Conservation (phyloP, 192 early-diverging fungal genomes). For the Podila minutissima region DNA sequence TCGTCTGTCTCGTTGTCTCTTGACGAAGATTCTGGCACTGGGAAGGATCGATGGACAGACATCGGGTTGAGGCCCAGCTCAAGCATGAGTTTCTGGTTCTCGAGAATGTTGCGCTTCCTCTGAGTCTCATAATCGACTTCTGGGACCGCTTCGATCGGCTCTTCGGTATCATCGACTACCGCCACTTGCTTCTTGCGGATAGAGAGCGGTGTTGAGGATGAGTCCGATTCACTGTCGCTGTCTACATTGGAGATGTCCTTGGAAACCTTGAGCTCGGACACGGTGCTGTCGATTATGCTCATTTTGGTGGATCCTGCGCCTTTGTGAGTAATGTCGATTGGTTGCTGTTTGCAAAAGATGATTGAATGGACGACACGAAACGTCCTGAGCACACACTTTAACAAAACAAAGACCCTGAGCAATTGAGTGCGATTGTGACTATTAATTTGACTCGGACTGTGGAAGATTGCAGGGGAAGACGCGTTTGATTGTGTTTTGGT, state of each 20-base stretch:
- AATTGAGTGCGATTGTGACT: no score
- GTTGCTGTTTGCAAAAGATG: no score
- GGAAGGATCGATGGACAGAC: not conserved
- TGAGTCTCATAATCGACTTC: slow-evolving; percentile 54
- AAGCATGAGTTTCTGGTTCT: slow-evolving; percentile 54
- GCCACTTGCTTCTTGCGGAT: not conserved
- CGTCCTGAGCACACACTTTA: no score
- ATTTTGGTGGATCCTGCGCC: not conserved
- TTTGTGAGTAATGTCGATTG: not conserved
- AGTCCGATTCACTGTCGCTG: not conserved
- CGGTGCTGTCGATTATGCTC: not conserved
- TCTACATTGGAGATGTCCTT: not conserved
- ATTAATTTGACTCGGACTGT: no score
- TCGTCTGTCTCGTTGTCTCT: slow-evolving; percentile 14
- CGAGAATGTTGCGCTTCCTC: slow-evolving; percentile 52
- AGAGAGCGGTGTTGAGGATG: not conserved
- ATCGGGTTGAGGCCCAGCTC: slow-evolving; percentile 47
- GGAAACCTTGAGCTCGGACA: not conserved
- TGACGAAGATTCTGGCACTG: not conserved
- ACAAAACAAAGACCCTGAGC: no score
- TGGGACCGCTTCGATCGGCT: not conserved
- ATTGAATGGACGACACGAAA: no score
- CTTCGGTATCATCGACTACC: not conserved
- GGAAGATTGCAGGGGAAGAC: no score
- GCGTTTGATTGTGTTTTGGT: no score